Evolutionary conservation across 192 early-diverging fungal genomes (phyloP).

Genomic region (Gonapodya prolifera): DNA sequence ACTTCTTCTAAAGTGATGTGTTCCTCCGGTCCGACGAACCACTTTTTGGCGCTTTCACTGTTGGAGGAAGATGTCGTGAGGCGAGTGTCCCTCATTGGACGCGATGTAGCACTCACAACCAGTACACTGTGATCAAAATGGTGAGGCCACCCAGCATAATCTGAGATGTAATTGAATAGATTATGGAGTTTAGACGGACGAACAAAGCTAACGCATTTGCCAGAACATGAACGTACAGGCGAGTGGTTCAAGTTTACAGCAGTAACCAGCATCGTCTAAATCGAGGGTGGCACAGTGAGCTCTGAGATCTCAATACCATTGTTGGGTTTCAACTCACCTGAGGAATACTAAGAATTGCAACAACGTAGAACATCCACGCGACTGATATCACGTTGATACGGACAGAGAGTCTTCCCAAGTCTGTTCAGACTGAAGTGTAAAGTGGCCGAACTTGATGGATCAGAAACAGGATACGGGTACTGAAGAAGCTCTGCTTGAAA

Average conservation of each 20-base stretch:
- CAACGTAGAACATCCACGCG: background rate
- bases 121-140: background rate
- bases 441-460: background rate
- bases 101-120: background rate
- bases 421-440: background rate
- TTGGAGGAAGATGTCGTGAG: background rate
- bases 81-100: background rate
- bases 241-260: background rate
- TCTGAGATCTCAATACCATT: background rate
- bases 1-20: background rate
- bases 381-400: background rate
- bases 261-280: background rate
- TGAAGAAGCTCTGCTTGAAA: constrained; percentile 2
- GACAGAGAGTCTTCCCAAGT: constrained; percentile 1
- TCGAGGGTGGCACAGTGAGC: background rate
- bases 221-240: background rate
- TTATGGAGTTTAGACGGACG: background rate
- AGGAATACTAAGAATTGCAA: constrained; percentile 1
- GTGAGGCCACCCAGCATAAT: background rate
- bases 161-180: background rate
- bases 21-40: background rate
- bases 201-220: background rate
- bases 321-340: background rate
- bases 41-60: background rate
- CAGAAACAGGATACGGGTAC: background rate